Evolutionary conservation across 441 rosid species (phyloP), one percentile per base, ranked within the genome.

Genomic region (Eutrema salsugineum): DNA sequence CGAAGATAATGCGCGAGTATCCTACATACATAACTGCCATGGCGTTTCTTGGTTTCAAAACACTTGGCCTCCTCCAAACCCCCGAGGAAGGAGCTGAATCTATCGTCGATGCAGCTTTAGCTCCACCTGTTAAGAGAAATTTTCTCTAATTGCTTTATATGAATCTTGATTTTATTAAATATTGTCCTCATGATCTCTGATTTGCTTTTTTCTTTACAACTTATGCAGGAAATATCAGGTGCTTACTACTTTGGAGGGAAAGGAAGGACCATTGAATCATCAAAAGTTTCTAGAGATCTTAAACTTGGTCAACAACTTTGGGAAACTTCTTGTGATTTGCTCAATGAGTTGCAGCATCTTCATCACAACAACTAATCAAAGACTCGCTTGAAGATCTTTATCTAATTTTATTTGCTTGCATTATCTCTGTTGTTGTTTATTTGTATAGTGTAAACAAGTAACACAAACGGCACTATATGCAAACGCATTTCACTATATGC

Each of bases 181-280:
- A 3, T 14, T 14, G 36, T 47, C 55, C 8, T 12, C 47, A 32
- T 55, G 14, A 47, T 35, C 1, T 5, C 2, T 48, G 28, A 2
- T 32, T 19, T 11, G 14, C 15, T 8, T 12, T 8, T 33, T 55
- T 54, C n/a, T 27, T 17, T 1, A 7, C 5, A 27, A 17, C n/a
- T 17, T 33, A 4, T 17, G 63, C 83, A 90, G 95, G 92, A 85
- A 69, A 80, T 54, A 47, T 90, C 95, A 14, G 95, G 97, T 49
- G 79, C 62, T 14, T 87, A 88, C 82, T 94, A 89, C 72, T 90
- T 90, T 63, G 97, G 99, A 55, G 97, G 98, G 68, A 83, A 85
- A 11, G 97, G 97, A 42, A 82, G 91, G 71, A 87, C 79, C 36
- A 40, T 89, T 39, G 62, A 71, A 39, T 87, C 97, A 54, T 87